Base-by-base conservation (phyloP, 805 yeast species). In the Torulaspora microellipsoides region DNA sequence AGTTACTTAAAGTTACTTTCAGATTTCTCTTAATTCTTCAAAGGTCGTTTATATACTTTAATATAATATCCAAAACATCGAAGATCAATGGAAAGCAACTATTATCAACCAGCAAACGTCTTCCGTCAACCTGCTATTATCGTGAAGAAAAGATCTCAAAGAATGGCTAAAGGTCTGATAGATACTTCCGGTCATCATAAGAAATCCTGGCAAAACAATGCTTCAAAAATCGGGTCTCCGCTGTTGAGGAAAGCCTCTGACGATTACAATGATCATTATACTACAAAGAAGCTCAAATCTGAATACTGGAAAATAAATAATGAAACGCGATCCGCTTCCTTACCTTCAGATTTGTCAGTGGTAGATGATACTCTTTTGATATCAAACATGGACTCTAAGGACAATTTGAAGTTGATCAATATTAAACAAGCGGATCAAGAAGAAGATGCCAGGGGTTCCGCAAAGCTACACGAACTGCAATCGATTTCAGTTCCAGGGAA, bases 51-150 rank as follows among this genome's bases (percentile, higher is more conserved):
- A 20, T 20, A 20, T 20, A 20, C 25, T 20, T 7, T 20, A 20
- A 20, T 6, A 20, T 20, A 20, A 2, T 20, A 20, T 20, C 8
- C 25, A 2, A 20, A 20, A 20, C 4, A 20, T 20, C 8, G 7
- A 20, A 20, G 25, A 4, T 20, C 7, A 20, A 40, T 40, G 43
- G 43, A 40, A 14, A 15, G 38, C 10, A 45, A 46, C 12, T 58
- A 48, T 32, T 60, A 59, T 34, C 47, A 46, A 43, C 62, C 65
- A n/a, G 41, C 49, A 4, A 53, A 47, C 32, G 49, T 59, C 9
- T 60, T 59, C 40, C 52, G 64, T 28, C 62, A 59, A 28, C 56
- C 59, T 9, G 62, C 62, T 7, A 51, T 59, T 10, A 28, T 34
- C 27, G 43, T 52, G 1, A 52, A 54, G 38, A 60, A 54, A 31